Base-by-base conservation (phyloP, 169 alveolate species). In the Perkinsus olseni region DNA sequence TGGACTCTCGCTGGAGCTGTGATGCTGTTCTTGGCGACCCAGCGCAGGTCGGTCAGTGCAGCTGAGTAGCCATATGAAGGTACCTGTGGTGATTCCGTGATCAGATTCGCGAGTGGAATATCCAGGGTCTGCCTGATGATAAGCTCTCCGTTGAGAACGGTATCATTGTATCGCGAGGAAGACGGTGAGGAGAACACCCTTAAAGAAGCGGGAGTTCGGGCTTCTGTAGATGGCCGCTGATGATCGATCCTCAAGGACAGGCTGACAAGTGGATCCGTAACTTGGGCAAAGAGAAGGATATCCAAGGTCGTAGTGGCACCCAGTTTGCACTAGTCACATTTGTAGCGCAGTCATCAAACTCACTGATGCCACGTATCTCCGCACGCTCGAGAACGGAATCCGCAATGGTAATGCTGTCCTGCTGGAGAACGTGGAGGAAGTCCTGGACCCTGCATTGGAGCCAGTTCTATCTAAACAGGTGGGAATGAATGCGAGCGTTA, bases 361-460 rank as follows among this genome's bases (percentile, higher is more conserved):
- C 45, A 94, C 93, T 94, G 95, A 97, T 74, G 95, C 96, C 45
- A 97, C 97, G 95, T 97, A 98, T 94, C 97, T 97, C 95, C 99
- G 98, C 92, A 96, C 96, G 91, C 97, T 98, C 93, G 98, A 96
- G 92, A 96, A 93, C 95, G 98, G 98, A 94, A 96, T 97, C 94
- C 97, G 98, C 94, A 97, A 97, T 94, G 99, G 99, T 91, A 94
- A 95, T 94, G 96, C 98, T 31, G 95, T 98, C 90, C 96, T 98
- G 91, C 96, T 98, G 94, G 99, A 98, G 96, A 98, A 98, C 93
- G 98, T 98, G 24, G 99, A 98, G 94, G 98, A 98, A 93, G 98
- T 97, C 93, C 98, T 98, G 74, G 99, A 98, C 94, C 99, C 99
- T 0, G 97, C 98, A 93, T 94, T 98, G 92, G 99, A 98, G 92